Evolutionary conservation across 805 yeast species (phyloP).

Genomic region (Yamadazyma laniorum): DNA sequence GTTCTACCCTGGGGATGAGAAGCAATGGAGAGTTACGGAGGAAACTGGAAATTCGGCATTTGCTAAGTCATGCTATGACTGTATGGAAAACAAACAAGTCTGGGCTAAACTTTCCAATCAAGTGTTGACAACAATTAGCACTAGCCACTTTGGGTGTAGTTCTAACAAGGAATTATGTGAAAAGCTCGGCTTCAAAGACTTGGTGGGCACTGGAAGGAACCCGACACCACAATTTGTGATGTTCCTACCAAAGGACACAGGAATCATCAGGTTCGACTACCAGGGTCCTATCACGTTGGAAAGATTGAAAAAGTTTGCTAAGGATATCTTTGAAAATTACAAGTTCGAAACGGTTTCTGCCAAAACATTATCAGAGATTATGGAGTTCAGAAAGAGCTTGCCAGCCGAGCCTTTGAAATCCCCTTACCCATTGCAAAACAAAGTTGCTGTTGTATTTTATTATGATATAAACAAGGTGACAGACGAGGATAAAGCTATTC

Average conservation of each 20-base stretch:
- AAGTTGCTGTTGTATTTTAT: conserved; percentile 52
- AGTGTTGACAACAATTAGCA: conserved; percentile 34
- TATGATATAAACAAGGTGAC: conserved; percentile 50
- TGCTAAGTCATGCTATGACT: conserved; percentile 42
- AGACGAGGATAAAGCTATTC: conserved; percentile 60
- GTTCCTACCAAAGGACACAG: conserved; percentile 50
- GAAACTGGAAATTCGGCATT: conserved; percentile 35
- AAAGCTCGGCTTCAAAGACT: conserved; percentile 44
- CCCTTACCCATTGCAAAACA: conserved; percentile 38
- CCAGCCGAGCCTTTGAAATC: conserved; percentile 30
- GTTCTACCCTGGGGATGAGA: conserved; percentile 60
- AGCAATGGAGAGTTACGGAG: conserved; percentile 35
- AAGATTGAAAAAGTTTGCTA: conserved; percentile 43
- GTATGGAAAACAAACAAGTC: conserved; percentile 48
- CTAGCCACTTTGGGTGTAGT: conserved; percentile 63
- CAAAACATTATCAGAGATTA: conserved; percentile 27
- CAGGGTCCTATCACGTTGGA: conserved; percentile 32
- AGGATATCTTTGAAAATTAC: conserved; percentile 46
- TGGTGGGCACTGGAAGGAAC: conserved; percentile 19
- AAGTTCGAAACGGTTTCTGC: conserved; percentile 34
- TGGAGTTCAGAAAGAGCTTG: conserved; percentile 28
- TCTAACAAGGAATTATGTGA: conserved; percentile 50
- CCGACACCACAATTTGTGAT: conserved; percentile 44
- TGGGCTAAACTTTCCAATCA: conserved; percentile 62
- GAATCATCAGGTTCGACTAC: conserved; percentile 50